Conservation (phyloP, 768 basidiomycete species). For the Cantharellus cinnabarinus region DNA sequence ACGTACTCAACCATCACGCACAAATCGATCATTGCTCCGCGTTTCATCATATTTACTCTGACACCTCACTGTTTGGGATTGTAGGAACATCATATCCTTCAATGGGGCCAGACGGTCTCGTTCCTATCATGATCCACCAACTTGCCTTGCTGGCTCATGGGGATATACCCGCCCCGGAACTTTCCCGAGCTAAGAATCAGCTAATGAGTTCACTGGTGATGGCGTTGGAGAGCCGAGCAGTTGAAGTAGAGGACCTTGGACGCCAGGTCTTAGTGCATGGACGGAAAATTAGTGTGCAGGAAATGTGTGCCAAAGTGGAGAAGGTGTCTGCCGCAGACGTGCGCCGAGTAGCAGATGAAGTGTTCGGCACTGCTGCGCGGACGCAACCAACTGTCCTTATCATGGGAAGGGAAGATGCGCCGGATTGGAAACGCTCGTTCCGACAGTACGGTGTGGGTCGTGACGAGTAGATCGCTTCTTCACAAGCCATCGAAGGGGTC, state of each 20-base stretch:
- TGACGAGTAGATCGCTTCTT: no score
- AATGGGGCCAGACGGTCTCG: constrained; percentile 38
- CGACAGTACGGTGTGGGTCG: constrained; percentile 40
- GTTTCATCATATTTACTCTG: constrained; percentile 94
- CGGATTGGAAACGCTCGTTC: constrained; percentile 41
- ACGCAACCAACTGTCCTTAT: constrained; percentile 39
- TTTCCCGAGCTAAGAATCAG: constrained; percentile 84
- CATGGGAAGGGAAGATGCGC: constrained; percentile 66
- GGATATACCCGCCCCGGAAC: constrained; percentile 40
- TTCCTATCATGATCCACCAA: constrained; percentile 75
- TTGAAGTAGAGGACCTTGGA: constrained; percentile 79
- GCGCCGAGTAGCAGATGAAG: constrained; percentile 48
- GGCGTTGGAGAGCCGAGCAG: constrained; percentile 73
- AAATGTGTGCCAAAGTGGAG: constrained; percentile 82
- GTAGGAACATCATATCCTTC: constrained; percentile 59
- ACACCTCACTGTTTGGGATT: constrained; percentile 83
- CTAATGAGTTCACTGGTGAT: constrained; percentile 83
- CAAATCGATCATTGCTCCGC: constrained; percentile 88
- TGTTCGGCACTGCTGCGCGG: constrained; percentile 42
- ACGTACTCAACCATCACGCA: constrained; percentile 86
- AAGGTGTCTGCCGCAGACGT: constrained; percentile 48
- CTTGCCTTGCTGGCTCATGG: constrained; percentile 62
- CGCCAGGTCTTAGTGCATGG: constrained; percentile 80
- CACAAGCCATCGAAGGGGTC: no score
- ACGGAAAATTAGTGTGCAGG: constrained; percentile 65